Evolutionary conservation across 1,139 yeast genomes (phyloP), one percentile per base, ranked within the genome.

Genomic region (Geotrichum siamense): DNA sequence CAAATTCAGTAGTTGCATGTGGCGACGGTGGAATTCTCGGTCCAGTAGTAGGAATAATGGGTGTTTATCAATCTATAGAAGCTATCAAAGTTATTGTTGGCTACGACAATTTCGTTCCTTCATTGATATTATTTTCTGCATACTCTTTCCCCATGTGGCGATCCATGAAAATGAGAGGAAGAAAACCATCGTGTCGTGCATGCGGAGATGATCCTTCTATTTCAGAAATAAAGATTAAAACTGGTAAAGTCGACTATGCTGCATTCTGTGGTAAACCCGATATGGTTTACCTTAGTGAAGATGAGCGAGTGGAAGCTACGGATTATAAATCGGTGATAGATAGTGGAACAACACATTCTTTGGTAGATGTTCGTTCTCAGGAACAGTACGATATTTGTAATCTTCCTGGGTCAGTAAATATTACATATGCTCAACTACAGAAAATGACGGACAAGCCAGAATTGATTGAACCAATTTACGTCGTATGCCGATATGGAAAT

Each of bases 21-120:
- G 77, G 86, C 8, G 97, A 87, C 61, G 95, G 95, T 2, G 99
- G 99, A 2, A 94, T 93, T 1, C 63, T 93, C 19, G 98, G 98
- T 0, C 96, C 98, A 0, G 93, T 91, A 5, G 94, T 93, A 39
- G 99, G 98, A 0, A 57, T 87, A 1, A 77, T 91, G 59, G 99
- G 99, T 3, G 71, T 79, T 0, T 71, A 84, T 68, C 93, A 93
- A 82, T 94, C 96, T 0, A 67, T 83, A 26, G 98, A 93, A 57
- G 72, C 95, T 0, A 72, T 93, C 38, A 89, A 91, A 57, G 68
- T 89, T 1, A 55, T 86, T 3, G 72, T 82, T 1, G 68, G 63
- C 40, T 84, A 85, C 57, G 33, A 40, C n/a, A 26, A 26, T 35
- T 85, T 82, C 60, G 64, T 67, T 38, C 96, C 96, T 0, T 81